phyloP scores from a whole-genome alignment of 1,284 basidiomycete genomes.

The Trichosporon coremiiforme region DNA sequence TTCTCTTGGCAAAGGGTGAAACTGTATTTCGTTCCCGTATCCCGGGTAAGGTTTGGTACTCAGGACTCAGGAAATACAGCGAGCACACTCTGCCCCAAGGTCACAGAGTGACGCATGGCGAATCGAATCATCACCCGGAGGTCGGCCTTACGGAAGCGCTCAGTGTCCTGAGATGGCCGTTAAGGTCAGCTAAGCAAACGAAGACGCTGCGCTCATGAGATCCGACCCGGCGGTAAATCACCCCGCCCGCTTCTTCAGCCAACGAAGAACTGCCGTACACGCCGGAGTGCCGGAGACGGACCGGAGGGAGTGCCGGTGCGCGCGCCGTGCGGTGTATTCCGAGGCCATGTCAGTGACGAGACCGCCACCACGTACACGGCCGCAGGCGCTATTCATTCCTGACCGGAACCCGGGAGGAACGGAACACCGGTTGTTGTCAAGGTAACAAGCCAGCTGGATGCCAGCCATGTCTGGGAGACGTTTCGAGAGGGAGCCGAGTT shows the following conservation, averaged over 20 bases:
- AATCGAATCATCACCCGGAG: not conserved
- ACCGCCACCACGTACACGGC: not conserved
- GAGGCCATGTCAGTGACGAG: not conserved
- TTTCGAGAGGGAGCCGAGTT: not conserved
- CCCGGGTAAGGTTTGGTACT: not conserved
- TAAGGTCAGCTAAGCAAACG: not conserved
- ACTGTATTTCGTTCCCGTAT: not conserved
- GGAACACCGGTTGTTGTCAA: not conserved
- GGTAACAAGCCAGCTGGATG: not conserved
- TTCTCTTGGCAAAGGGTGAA: not conserved
- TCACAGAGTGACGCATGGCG: not conserved
- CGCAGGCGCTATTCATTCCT: not conserved
- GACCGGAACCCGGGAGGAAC: not conserved
- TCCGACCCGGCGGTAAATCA: not conserved
- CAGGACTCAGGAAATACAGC: not conserved
- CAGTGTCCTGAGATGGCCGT: not conserved
- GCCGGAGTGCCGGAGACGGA: not conserved
- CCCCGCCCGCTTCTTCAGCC: no score
- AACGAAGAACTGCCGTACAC: no score
- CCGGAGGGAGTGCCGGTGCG: not conserved
- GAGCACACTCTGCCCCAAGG: not conserved
- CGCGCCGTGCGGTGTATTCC: not conserved
- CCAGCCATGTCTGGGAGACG: not conserved
- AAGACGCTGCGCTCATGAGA: not conserved
- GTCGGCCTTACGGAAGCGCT: not conserved